Evolutionary conservation across 495 filamentous ascomycete species (phyloP), one percentile per base, ranked within the genome.

Genomic region (Neurospora sp.): DNA sequence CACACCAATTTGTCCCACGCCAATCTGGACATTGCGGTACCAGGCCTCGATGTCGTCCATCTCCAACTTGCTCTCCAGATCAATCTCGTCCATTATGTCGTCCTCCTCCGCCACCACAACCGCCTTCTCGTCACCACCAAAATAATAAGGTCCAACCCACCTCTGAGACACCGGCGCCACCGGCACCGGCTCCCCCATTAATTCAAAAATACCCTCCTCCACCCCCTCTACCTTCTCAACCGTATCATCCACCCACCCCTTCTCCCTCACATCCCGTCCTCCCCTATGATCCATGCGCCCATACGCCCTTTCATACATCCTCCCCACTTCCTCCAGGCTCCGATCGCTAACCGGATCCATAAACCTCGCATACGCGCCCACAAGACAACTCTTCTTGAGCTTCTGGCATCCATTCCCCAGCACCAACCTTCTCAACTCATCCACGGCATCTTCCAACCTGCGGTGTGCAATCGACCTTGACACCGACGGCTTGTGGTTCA

Each of bases 351-450:
- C 82, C 2, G 74, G 77, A 40, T 86, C 83, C 4, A 92, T 82
- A 79, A 88, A 90, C 44, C 89, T 86, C 14, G 53, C 53, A 74
- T 91, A 92, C 31, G 87, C 85, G 22, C 86, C 83, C 70, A 90
- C 81, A 44, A 92, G 84, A 69, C 87, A 86, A 37, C 85, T 85
- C 74, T 88, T 88, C 74, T 81, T 87, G 39, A 92, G 84, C 1
- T 84, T 83, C 5, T 86, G 83, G 46, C 89, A 86, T 53, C 88
- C 81, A 75, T 88, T 88, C 68, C 88, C 85, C 5, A 86, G 81
- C 69, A 92, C 88, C 37, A 91, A 85, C 37, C 89, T 87, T 40
- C 89, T 87, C 8, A 94, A 83, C 71, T 84, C 86, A 73, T 89
- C 86, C 38, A 86, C 84, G 2, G 83, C 83, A 61, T 87, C 83